These are phyloP conservation scores for Plenodomus lindquistii DNA, from an alignment of 2,329 filamentous ascomycete species.

Conservation along the genomic window DNA sequence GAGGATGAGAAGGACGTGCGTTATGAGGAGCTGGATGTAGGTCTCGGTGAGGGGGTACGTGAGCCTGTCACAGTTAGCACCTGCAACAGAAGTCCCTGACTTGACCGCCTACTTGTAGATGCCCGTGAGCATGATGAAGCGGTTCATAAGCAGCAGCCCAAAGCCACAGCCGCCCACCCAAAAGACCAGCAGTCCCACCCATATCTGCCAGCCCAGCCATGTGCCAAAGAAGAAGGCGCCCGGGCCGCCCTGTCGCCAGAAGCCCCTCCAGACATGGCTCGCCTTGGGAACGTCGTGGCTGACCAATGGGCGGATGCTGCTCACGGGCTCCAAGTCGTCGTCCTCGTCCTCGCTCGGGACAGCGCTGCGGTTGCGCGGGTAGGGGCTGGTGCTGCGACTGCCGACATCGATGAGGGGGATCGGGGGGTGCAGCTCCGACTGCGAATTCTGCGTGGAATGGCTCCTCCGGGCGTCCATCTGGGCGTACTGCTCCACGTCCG, in stretches of 20 bases:
- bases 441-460: constrained; percentile 37
- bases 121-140: constrained; percentile 56
- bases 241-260: constrained; percentile 50
- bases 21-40: constrained; percentile 55
- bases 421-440: constrained; percentile 43
- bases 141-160: constrained; percentile 55
- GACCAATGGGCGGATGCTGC: constrained; percentile 46
- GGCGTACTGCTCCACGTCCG: constrained; percentile 40
- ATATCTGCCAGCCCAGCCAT: constrained; percentile 53
- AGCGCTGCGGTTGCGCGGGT: constrained; percentile 47
- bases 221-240: constrained; percentile 55
- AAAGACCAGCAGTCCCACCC: constrained; percentile 52
- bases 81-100: not conserved
- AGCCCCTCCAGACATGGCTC: constrained; percentile 12
- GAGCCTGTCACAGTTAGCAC: constrained; percentile 47
- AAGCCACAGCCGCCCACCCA: constrained; percentile 55
- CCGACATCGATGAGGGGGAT: constrained; percentile 52
- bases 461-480: constrained; percentile 32
- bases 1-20: constrained; percentile 53
- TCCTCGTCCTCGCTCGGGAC: constrained; percentile 54
- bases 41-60: constrained; percentile 58
- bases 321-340: constrained; percentile 45
- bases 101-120: constrained; percentile 45
- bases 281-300: constrained; percentile 36
- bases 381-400: constrained; percentile 50